Conservation (phyloP, 2,329 filamentous ascomycete genomes). For the Cercospora zeina region DNA sequence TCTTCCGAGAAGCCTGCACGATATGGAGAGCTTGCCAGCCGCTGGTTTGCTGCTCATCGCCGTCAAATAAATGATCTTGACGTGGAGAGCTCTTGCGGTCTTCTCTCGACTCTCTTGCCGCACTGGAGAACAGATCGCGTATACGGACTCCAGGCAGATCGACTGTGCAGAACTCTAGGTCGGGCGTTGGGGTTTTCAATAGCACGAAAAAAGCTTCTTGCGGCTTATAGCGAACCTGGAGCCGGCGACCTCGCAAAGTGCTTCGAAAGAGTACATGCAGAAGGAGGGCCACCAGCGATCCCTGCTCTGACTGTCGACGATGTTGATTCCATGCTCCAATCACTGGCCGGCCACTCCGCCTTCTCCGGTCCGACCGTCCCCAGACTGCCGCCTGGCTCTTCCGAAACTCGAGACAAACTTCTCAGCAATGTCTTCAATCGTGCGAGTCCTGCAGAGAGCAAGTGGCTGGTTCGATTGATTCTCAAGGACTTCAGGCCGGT, state of each 20-base stretch:
- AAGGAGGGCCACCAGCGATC: conserved; percentile 51
- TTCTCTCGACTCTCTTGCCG: conserved; percentile 75
- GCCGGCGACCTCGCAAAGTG: conserved; percentile 70
- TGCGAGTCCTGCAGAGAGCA: conserved; percentile 68
- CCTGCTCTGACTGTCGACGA: conserved; percentile 65
- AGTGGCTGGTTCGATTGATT: conserved; percentile 82
- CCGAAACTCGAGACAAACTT: conserved; percentile 45
- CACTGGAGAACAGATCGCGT: conserved; percentile 75
- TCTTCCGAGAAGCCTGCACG: conserved; percentile 34
- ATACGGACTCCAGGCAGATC: conserved; percentile 65
- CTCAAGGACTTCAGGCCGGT: conserved; percentile 74
- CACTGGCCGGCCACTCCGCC: conserved; percentile 65
- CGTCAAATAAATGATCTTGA: conserved; percentile 57
- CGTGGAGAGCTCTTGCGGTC: conserved; percentile 58
- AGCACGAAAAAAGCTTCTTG: conserved; percentile 62
- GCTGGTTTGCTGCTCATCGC: conserved; percentile 71
- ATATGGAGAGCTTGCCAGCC: conserved; percentile 47
- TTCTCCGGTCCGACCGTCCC: conserved; percentile 68
- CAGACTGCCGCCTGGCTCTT: conserved; percentile 29
- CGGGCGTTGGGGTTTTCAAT: conserved; percentile 65
- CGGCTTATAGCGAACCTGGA: conserved; percentile 61
- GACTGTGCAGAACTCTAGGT: conserved; percentile 66
- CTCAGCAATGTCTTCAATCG: conserved; percentile 61
- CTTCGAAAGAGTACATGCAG: conserved; percentile 63
- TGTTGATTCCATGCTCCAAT: conserved; percentile 66